Base-by-base conservation (phyloP, 768 basidiomycete species). In the Trametes maxima region DNA sequence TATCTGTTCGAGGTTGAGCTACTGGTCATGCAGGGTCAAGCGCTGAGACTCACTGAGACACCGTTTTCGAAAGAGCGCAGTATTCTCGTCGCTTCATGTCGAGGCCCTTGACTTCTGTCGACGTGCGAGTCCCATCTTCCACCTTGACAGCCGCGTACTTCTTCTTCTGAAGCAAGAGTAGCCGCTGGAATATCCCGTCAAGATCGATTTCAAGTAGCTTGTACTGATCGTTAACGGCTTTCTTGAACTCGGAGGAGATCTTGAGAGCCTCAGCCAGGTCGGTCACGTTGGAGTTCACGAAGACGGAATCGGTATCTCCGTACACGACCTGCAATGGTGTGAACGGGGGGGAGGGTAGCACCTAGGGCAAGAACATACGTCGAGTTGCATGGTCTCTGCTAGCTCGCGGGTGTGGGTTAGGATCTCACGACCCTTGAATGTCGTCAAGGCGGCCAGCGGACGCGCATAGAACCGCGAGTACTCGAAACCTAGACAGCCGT, bases 81-180 rank as follows among this genome's bases (percentile, higher is more conserved):
- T 94, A 99, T 73, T 99, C 97, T 80, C 97, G 81, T 46, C 97
- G 87, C 75, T 98, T 98, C 97, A 99, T 98, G 76, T 99, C 97
- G 22, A 99, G 78, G 74, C 97, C 97, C 70, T 99, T 99, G 73
- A 99, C 80, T 70, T 99, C 97, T 1, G 85, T 91, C 14, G 84
- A 85, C 0, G 91, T 89, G 58, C 84, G 82, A 0, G 83, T 82
- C 25, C 87, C 87, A 64, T 94, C 92, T 68, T 95, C 93, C 43
- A 98, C 86, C 76, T 97, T 98, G 73, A 98, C 80, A 0, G 97
- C 97, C 0, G 97, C 97, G 67, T 99, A 99, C 76, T 99, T 98
- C 81, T 99, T 99, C 83, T 99, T 99, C 70, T 98, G 96, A 55
- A 99, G 77, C 12, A 99, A 82, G 1, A 99, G 76, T 43, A 99